Evolutionary conservation across 441 rosid genomes (phyloP).

Genomic region (Capsella rubella): DNA sequence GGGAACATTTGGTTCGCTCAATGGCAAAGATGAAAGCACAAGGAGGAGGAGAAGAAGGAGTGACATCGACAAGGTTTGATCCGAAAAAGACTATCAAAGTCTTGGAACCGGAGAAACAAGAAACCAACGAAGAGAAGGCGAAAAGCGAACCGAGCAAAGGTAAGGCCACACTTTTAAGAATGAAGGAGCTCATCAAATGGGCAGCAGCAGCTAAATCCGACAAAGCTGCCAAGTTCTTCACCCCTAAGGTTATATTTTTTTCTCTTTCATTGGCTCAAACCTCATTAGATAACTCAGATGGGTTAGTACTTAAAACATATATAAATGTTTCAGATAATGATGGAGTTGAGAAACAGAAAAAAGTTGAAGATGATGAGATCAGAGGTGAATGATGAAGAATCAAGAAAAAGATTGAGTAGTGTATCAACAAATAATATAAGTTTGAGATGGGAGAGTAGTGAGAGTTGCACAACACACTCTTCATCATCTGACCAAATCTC

Average conservation of each 20-base stretch:
- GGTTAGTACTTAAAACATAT: not conserved
- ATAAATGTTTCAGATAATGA: conserved; percentile 51
- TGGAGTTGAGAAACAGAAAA: conserved; percentile 54
- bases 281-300: not conserved
- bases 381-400: conserved; percentile 60
- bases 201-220: conserved; percentile 72
- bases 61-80: conserved; percentile 47
- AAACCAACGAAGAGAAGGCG: conserved; percentile 43
- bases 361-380: conserved; percentile 53
- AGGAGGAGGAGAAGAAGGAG: conserved; percentile 34
- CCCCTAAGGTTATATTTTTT: conserved; percentile 57
- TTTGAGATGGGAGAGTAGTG: conserved; percentile 75
- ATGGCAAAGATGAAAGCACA: conserved; percentile 57
- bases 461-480: conserved; percentile 66
- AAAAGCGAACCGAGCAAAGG: conserved; percentile 58
- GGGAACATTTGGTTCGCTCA: conserved; percentile 42
- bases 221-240: conserved; percentile 63
- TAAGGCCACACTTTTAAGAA: conserved; percentile 55
- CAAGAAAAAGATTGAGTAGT: conserved; percentile 48
- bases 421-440: conserved; percentile 80
- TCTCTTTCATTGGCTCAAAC: not conserved
- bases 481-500: conserved; percentile 57
- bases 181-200: conserved; percentile 83
- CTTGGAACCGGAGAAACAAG: conserved; percentile 45
- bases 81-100: conserved; percentile 55